Evolutionary conservation across 106 monocot species (phyloP).

Genomic region (Dendrobium catenatum): DNA sequence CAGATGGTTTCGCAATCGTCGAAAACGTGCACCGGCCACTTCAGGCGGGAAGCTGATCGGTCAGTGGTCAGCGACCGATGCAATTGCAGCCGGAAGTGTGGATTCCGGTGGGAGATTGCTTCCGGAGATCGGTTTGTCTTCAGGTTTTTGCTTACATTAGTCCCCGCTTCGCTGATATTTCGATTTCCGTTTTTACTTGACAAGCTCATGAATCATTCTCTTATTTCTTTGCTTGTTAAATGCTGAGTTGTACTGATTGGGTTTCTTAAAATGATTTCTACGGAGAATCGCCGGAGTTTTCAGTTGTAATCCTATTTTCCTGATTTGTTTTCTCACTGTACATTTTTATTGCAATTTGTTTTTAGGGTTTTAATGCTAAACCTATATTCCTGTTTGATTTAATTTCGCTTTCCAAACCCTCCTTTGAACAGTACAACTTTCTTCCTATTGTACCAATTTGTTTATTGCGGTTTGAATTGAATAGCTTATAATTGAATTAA

Average conservation of each 20-base stretch:
- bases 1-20: slow-evolving; percentile 3
- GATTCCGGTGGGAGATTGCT: not conserved
- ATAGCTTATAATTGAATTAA: no score
- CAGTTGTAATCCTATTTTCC: not conserved
- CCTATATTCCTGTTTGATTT: not conserved
- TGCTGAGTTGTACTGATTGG: not conserved
- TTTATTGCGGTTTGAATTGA: no score
- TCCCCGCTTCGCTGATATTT: not conserved
- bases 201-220: not conserved
- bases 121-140: not conserved
- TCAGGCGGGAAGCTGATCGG: not conserved
- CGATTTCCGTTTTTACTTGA: not conserved
- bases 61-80: not conserved
- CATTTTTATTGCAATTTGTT: not conserved
- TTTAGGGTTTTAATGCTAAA: not conserved
- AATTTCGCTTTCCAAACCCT: no score
- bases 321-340: not conserved
- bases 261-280: not conserved
- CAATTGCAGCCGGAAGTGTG: not conserved
- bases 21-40: not conserved
- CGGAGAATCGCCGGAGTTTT: not conserved
- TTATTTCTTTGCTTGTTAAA: not conserved
- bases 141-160: not conserved
- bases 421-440: no score
- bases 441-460: no score